Evolutionary conservation across 1,284 basidiomycete genomes (phyloP).

Genomic region (Ganoderma lucidum): DNA sequence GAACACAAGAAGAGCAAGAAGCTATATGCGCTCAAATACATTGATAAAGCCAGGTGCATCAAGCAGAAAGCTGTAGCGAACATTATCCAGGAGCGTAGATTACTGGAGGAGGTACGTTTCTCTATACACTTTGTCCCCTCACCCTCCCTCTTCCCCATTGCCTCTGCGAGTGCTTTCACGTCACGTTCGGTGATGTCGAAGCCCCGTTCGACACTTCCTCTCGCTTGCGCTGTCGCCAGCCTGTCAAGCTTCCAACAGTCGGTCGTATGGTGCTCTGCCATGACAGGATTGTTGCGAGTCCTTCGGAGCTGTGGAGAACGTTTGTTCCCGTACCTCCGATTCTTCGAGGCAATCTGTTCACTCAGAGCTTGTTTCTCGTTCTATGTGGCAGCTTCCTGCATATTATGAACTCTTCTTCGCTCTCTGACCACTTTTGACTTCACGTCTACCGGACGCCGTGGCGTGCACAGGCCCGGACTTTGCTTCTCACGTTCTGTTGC

Average conservation of each 20-base stretch:
- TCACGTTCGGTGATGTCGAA: neutral
- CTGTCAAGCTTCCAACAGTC: neutral
- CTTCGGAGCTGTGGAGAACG: neutral
- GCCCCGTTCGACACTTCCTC: neutral
- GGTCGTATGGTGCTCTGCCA: slow-evolving; percentile 9
- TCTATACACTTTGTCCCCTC: slow-evolving; percentile 23
- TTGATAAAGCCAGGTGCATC: slow-evolving; percentile 93
- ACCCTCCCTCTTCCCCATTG: neutral
- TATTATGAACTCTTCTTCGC: neutral
- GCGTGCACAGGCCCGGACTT: neutral
- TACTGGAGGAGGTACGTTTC: slow-evolving; percentile 83
- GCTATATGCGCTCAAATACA: slow-evolving; percentile 96
- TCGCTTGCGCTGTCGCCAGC: slow-evolving; percentile 24
- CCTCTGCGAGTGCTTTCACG: neutral
- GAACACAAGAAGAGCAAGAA: slow-evolving; percentile 95
- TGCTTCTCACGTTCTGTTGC: slow-evolving; percentile 4
- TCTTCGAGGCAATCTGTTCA: neutral
- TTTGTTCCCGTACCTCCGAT: neutral
- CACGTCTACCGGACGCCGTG: slow-evolving; percentile 3
- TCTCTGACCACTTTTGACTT: neutral
- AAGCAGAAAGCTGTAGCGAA: slow-evolving; percentile 94
- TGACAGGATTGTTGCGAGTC: slow-evolving; percentile 11
- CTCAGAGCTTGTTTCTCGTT: neutral
- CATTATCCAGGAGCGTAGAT: slow-evolving; percentile 90
- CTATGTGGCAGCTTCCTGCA: slow-evolving; percentile 8